Conservation (phyloP, 192 early-diverging fungal genomes). For the Mortierella claussenii region DNA sequence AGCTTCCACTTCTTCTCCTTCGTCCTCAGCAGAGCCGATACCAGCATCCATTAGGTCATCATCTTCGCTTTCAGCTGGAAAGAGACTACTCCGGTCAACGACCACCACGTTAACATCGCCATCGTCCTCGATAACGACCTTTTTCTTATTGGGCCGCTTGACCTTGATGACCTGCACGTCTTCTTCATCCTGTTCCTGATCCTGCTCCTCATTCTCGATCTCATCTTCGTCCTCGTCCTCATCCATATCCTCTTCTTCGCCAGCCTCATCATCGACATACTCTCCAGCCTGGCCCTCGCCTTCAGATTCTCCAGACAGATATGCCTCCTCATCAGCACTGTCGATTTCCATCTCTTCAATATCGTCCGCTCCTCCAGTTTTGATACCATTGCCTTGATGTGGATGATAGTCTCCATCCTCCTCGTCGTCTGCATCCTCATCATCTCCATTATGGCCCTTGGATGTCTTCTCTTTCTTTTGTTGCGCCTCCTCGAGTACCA, state of each 20-base stretch:
- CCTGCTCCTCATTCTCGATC: not conserved
- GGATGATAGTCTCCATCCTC: conserved; percentile 3
- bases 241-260: not conserved
- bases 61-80: not conserved
- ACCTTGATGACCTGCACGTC: not conserved
- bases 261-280: not conserved
- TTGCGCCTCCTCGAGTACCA: conserved; percentile 17
- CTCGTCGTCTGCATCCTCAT: conserved; percentile 4
- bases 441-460: too few relatives aligned
- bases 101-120: conserved; percentile 26
- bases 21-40: not conserved
- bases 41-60: conserved; percentile 2
- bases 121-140: conserved; percentile 13
- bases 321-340: conserved; percentile 3
- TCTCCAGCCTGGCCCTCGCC: not conserved
- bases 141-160: not conserved
- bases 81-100: conserved; percentile 4
- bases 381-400: not conserved
- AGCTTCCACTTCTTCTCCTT: not conserved
- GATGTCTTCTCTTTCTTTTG: too few relatives aligned
- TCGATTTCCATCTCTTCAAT: conserved; percentile 5
- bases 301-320: conserved; percentile 1
- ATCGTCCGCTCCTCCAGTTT: not conserved
- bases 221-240: not conserved
- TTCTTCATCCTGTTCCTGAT: not conserved